These are phyloP conservation scores for Gastrolobium villosum DNA, from an alignment of 306 rosid genomes.

Conservation along the genomic window DNA sequence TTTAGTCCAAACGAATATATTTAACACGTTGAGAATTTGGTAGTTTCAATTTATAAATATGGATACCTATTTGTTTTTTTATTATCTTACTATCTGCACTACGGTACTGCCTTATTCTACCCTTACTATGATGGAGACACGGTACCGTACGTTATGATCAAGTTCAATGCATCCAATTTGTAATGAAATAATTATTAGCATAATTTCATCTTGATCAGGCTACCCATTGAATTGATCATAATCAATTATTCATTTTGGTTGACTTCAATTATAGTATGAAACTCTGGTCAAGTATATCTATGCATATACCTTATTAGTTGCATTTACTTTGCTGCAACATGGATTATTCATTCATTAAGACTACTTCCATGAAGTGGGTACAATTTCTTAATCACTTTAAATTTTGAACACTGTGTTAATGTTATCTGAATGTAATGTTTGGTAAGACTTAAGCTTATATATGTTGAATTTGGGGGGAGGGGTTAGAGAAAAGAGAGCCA, in stretches of 20 bases:
- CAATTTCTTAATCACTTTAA: neutral
- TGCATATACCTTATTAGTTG: neutral
- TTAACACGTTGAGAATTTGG: neutral
- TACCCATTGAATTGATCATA: neutral
- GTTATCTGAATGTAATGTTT: neutral
- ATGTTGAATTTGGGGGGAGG: neutral
- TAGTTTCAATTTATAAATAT: neutral
- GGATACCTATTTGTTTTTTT: neutral
- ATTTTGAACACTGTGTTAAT: neutral
- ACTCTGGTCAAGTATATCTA: neutral
- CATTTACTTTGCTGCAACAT: neutral
- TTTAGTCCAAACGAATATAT: neutral
- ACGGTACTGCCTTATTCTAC: neutral
- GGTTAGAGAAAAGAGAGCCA: neutral
- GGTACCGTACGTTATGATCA: neutral
- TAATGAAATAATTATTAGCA: neutral
- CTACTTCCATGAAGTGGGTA: neutral
- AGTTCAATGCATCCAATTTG: slow-evolving; percentile 27
- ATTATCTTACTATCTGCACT: neutral
- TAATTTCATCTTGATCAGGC: neutral
- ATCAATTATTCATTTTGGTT: neutral
- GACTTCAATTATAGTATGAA: neutral
- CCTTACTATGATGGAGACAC: slow-evolving; percentile 12
- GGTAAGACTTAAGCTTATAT: neutral
- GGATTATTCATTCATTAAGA: neutral